Conservation (phyloP, 2,329 filamentous ascomycete genomes). For the Xenoacremonium recifei region DNA sequence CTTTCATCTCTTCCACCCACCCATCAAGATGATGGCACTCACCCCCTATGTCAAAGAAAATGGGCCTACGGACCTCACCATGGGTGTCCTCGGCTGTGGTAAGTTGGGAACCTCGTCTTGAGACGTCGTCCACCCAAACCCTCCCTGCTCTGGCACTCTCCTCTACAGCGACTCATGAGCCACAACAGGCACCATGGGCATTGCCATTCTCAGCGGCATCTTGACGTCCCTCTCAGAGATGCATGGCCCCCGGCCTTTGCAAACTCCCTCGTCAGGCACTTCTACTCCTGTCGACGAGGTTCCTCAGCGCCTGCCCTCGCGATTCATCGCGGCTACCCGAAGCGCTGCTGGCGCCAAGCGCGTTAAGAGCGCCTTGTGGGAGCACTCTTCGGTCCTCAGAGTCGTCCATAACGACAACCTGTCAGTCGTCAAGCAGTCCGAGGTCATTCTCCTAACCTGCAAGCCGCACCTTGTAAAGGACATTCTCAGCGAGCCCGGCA, state of each 20-base stretch:
- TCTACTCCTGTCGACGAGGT: slow-evolving; percentile 46
- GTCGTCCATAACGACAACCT: slow-evolving; percentile 74
- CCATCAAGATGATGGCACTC: slow-evolving; percentile 28
- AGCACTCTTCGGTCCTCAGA: slow-evolving; percentile 61
- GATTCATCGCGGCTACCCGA: slow-evolving; percentile 80
- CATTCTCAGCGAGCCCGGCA: slow-evolving; percentile 65
- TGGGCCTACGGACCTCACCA: slow-evolving; percentile 55
- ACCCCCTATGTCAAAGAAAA: slow-evolving; percentile 35
- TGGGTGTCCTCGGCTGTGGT: slow-evolving; percentile 83
- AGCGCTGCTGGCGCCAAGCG: slow-evolving; percentile 67
- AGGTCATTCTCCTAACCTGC: slow-evolving; percentile 76
- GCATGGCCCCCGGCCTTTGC: slow-evolving; percentile 45
- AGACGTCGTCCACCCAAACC: slow-evolving; percentile 2
- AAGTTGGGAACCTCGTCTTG: slow-evolving; percentile 41
- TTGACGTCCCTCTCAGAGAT: slow-evolving; percentile 64
- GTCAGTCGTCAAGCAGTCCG: slow-evolving; percentile 61
- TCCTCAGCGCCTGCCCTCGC: slow-evolving; percentile 62
- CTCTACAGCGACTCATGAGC: no score
- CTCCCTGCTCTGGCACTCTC: neutral
- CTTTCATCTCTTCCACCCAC: slow-evolving; percentile 5
- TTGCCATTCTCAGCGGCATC: slow-evolving; percentile 79
- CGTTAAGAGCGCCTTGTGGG: slow-evolving; percentile 63
- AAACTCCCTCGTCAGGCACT: slow-evolving; percentile 39
- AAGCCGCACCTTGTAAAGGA: slow-evolving; percentile 74
- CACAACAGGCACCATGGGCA: slow-evolving; percentile 73